Evolutionary conservation across 202 grass and related monocot species (phyloP).

Genomic region (Zizania palustris): DNA sequence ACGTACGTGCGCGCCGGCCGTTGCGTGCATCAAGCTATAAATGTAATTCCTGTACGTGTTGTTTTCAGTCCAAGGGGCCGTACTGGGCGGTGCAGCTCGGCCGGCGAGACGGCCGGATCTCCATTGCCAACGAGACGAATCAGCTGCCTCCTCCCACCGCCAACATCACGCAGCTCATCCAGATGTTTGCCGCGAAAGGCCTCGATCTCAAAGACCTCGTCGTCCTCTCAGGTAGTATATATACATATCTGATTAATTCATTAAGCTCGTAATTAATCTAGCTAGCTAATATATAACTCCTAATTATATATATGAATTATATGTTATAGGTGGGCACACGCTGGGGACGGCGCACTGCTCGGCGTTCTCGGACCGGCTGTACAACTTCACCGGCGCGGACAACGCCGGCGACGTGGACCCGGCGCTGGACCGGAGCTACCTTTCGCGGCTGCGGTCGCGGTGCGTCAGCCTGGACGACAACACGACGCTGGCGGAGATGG

Average conservation of each 20-base stretch:
- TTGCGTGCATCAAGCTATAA: no score
- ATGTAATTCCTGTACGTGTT: no score
- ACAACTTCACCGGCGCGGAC: constrained; percentile 60
- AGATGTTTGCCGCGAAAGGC: constrained; percentile 36
- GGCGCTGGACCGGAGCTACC: constrained; percentile 39
- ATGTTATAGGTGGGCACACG: constrained; percentile 35
- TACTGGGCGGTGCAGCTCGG: constrained; percentile 38
- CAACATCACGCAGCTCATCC: constrained; percentile 37
- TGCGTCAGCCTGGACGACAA: constrained; percentile 41
- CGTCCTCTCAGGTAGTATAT: constrained; percentile 36
- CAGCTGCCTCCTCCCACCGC: constrained; percentile 37
- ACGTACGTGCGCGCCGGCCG: not conserved
- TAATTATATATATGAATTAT: not conserved
- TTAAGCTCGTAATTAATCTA: no score
- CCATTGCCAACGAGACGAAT: constrained; percentile 18
- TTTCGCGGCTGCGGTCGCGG: constrained; percentile 24
- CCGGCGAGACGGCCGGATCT: constrained; percentile 44
- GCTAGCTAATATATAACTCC: not conserved
- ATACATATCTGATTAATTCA: no score
- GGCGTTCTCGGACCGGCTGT: constrained; percentile 43
- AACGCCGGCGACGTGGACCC: constrained; percentile 49
- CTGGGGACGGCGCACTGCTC: constrained; percentile 46
- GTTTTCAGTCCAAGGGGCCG: constrained; percentile 32
- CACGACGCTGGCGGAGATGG: constrained; percentile 52
- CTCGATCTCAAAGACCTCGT: constrained; percentile 45